phyloP scores from a whole-genome alignment of 345 rosid genomes.

The Aegle marmelos region DNA sequence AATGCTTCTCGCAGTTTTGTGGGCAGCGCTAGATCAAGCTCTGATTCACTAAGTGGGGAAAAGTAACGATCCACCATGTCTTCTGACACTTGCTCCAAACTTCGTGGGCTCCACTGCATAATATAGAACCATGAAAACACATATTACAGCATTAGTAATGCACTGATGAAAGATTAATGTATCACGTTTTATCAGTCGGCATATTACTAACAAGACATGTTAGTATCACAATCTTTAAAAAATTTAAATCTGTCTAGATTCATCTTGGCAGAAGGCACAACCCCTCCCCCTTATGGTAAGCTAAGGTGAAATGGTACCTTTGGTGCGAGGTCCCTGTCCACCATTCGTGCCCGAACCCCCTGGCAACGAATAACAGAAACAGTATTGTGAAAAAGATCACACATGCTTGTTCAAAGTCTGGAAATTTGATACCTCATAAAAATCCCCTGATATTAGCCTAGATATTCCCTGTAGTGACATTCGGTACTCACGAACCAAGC shows the following conservation, averaged over 20 bases:
- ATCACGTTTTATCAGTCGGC: not conserved
- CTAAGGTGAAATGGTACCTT: slow-evolving; percentile 41
- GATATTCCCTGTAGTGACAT: slow-evolving; percentile 77
- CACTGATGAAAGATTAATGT: not conserved
- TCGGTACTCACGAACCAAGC: slow-evolving; percentile 74
- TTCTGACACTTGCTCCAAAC: slow-evolving; percentile 58
- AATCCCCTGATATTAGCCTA: slow-evolving; percentile 49
- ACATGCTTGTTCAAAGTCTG: not conserved
- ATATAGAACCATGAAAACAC: not conserved
- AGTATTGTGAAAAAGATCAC: not conserved
- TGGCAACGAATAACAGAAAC: slow-evolving; percentile 20
- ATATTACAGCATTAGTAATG: not conserved
- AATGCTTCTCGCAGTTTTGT: slow-evolving; percentile 79
- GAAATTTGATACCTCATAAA: slow-evolving; percentile 63
- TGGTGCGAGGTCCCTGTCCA: slow-evolving; percentile 73
- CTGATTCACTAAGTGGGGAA: slow-evolving; percentile 45
- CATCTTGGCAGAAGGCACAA: not conserved
- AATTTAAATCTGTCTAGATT: not conserved
- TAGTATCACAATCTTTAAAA: not conserved
- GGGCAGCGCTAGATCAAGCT: slow-evolving; percentile 78
- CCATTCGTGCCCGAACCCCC: slow-evolving; percentile 88
- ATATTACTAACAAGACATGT: not conserved
- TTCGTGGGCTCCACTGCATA: slow-evolving; percentile 84
- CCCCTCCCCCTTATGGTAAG: not conserved
- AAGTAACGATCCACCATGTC: slow-evolving; percentile 88